These are phyloP conservation scores for Calonectria hongkongensis DNA, from an alignment of 2,329 filamentous ascomycete genomes.

Conservation along the genomic window DNA sequence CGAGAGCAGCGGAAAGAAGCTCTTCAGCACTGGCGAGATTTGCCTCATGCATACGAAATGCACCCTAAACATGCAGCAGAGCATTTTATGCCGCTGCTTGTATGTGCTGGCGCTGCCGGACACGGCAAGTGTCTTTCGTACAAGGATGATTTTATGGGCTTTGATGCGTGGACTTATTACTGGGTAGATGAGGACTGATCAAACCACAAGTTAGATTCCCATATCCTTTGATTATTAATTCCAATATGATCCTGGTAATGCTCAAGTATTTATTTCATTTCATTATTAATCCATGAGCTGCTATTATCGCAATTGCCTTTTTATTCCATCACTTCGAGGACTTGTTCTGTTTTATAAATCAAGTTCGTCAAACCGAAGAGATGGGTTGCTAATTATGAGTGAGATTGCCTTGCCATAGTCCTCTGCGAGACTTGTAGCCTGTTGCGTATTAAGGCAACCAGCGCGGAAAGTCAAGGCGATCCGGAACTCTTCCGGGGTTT, in stretches of 20 bases:
- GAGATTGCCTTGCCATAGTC: not conserved
- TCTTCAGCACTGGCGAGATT: not conserved
- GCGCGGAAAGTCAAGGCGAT: not conserved
- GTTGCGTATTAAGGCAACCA: not conserved
- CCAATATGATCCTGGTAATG: too few species aligned
- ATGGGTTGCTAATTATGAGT: not conserved
- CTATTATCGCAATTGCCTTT: too few species aligned
- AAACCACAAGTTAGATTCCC: too few species aligned
- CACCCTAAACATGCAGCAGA: not conserved
- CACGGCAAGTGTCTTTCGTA: not conserved
- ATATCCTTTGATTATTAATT: too few species aligned
- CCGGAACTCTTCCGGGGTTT: not conserved
- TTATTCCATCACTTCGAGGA: too few species aligned
- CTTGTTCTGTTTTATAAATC: too few species aligned
- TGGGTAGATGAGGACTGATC: not conserved
- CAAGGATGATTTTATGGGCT: constrained; percentile 13
- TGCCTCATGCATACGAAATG: constrained; percentile 2
- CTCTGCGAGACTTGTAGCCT: not conserved
- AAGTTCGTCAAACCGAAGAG: not conserved
- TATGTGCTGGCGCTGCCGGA: not conserved
- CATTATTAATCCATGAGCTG: too few species aligned
- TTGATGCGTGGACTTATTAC: constrained; percentile 11
- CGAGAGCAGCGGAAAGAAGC: not conserved
- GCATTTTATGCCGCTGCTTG: constrained; percentile 13
- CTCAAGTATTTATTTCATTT: too few species aligned